Evolutionary conservation across 2,329 filamentous ascomycete genomes (phyloP), one percentile per base, ranked within the genome.

Genomic region (Sporothrix protearum): DNA sequence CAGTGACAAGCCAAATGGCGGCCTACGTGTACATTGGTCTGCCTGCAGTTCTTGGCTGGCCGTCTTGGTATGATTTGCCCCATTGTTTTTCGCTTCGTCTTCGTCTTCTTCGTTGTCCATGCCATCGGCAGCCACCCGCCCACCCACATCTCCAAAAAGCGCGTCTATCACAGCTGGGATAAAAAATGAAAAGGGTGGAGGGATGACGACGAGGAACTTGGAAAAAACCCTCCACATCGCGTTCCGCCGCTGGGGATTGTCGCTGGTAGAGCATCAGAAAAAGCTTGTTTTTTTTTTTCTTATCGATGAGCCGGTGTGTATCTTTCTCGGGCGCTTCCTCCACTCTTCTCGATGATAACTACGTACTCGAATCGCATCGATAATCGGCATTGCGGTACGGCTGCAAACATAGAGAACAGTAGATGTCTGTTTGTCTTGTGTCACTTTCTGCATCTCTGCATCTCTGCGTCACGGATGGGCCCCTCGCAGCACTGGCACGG

Each of bases 11-110:
- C 42, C 25, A 36, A 16, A 68, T 55, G 49, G 49, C 49, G 47
- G 57, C 66, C 55, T 68, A 55, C 47, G 57, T 68, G 57, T 68
- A 55, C 47, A 68, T 68, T 57, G 66, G 66, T 19, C 22, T 49
- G 12, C 25, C 33, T 30, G 19, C 57, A 39, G 19, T 10, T 30
- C 39, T 47, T 66, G 53, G 53, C 53, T 57, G 16, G 28, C 12
- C 19, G 42, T 16, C 42, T 33, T 57, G 14, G 7, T 28, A 19
- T 57, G 12, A 19, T 19, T 4, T 57, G 25, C 19, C 49, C 25
- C 49, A 28, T 57, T 28, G 16, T n/a, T 30, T 57, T 33, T 16
- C 8, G 12, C 28, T 33, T 8, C 28, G 14, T 57, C 28, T 57
- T 57, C 25, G 10, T 55, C 16, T 19, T 57, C 10, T 25, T 39